phyloP scores from a whole-genome alignment of 306 rosid species.

The Glycine soja region DNA sequence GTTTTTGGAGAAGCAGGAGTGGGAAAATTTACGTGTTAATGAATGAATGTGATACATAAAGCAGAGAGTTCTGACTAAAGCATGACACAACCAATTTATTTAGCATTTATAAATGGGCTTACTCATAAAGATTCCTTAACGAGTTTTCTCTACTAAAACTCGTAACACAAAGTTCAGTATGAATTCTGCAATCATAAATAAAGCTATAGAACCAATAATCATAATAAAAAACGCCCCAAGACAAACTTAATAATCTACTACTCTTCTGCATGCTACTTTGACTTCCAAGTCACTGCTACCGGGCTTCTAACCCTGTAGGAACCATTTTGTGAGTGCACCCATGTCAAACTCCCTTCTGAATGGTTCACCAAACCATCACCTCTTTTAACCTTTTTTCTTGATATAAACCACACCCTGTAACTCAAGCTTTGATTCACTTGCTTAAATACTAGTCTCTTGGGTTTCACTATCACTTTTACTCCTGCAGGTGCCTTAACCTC shows the following conservation, averaged over 20 bases:
- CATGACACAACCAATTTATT: constrained; percentile 39
- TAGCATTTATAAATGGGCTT: constrained; percentile 33
- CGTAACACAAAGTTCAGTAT: constrained; percentile 24
- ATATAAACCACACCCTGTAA: constrained; percentile 67
- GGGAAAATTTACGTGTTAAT: neutral
- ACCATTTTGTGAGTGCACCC: constrained; percentile 65
- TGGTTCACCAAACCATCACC: constrained; percentile 38
- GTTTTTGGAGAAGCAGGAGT: neutral
- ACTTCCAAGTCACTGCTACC: constrained; percentile 81
- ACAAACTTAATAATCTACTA: constrained; percentile 7
- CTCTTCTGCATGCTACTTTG: constrained; percentile 26
- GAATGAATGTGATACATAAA: neutral
- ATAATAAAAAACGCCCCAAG: neutral
- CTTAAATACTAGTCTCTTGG: constrained; percentile 59
- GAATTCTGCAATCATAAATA: constrained; percentile 41
- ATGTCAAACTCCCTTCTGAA: constrained; percentile 78
- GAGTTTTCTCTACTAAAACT: constrained; percentile 47
- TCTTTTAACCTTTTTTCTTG: constrained; percentile 61
- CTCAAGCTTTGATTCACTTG: constrained; percentile 63
- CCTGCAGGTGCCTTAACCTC: constrained; percentile 74
- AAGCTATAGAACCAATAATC: constrained; percentile 52
- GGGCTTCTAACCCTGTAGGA: constrained; percentile 81
- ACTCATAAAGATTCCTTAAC: constrained; percentile 16
- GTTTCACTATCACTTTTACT: constrained; percentile 76
- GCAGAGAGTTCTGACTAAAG: constrained; percentile 8